Base-by-base conservation (phyloP, 208 protist genomes). In the Leishmania martiniquensis region DNA sequence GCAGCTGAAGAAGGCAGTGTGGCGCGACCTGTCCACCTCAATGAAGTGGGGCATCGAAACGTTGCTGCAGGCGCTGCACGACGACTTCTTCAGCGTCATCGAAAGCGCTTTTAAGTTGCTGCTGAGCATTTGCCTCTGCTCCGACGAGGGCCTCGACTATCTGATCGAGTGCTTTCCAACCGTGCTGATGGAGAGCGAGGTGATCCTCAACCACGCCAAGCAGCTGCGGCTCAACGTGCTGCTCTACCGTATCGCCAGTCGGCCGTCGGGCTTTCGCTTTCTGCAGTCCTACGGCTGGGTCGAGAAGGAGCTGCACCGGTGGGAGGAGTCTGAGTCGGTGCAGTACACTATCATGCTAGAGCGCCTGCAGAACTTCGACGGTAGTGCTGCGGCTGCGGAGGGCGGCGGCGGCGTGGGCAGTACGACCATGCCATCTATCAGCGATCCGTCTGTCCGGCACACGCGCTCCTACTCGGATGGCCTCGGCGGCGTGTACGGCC, bases 11-110 rank as follows among this genome's bases (percentile, higher is more conserved):
- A 89, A 91, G 67, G 85, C 87, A 9, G 81, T 97, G 10, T 95
- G 92, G 90, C 90, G 91, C 49, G 94, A 96, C 81, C 78, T 97
- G 25, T 94, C 88, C 47, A 95, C 94, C 4, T 93, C 91, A 25
- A 95, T 96, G 92, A 82, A 89, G 77, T 97, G 94, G 92, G 92
- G 90, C 62, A 95, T 97, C 72, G 87, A 96, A 80, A 93, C 88
- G 4, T 85, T 96, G 45, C 76, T 97, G 71, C 88, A 92, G 71
- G 90, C 88, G 32, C 79, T 97, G 37, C 84, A 93, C 52, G 94
- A 96, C 82, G 82, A 89, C 75, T 93, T 85, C 76, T 88, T 89
- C 84, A 88, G 77, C 73, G 89, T 97, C 22, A 87, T 97, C 10
- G 86, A 95, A 76, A 89, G 86, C 72, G 91, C 91, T 32, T 97